Percentiles rank a stretch among this genome's conserved stretches.
Conservation (phyloP, 192 early-diverging fungal genomes). For the Gamsiella multidivaricata region DNA sequence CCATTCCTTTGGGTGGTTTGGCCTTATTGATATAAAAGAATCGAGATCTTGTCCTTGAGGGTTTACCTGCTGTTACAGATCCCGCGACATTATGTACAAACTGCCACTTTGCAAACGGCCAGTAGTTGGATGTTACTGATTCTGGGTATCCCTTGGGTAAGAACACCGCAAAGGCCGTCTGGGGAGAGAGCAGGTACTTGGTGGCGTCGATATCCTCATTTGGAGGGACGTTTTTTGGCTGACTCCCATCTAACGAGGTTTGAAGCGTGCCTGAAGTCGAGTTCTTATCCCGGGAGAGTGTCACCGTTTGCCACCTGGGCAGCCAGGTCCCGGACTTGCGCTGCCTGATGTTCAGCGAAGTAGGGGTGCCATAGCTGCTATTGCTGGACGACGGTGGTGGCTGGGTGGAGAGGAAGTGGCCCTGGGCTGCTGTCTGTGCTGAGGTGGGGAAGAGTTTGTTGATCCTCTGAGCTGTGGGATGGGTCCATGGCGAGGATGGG, state of each 20-base stretch:
- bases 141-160: constrained; percentile 81
- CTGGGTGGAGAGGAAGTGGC: neutral
- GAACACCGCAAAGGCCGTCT: constrained; percentile 62
- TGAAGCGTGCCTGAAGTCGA: constrained; percentile 2
- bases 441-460: neutral
- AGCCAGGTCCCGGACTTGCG: constrained; percentile 22
- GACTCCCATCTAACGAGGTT: neutral
- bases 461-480: neutral
- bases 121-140: constrained; percentile 80
- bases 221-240: neutral
- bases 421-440: neutral
- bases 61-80: constrained; percentile 75
- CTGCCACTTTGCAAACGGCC: constrained; percentile 80
- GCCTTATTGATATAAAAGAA: too few relatives aligned
- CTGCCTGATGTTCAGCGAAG: constrained; percentile 20
- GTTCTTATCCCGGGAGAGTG: constrained; percentile 13
- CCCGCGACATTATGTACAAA: constrained; percentile 83
- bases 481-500: neutral
- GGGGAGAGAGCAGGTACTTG: constrained; percentile 33
- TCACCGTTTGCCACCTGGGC: constrained; percentile 34
- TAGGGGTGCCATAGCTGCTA: neutral
- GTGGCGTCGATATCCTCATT: constrained; percentile 5
- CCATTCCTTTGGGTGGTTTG: neutral
- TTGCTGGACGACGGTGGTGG: neutral
- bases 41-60: too few relatives aligned